Conservation (phyloP, 73 alveolate species). For the Stentor coeruleus region DNA sequence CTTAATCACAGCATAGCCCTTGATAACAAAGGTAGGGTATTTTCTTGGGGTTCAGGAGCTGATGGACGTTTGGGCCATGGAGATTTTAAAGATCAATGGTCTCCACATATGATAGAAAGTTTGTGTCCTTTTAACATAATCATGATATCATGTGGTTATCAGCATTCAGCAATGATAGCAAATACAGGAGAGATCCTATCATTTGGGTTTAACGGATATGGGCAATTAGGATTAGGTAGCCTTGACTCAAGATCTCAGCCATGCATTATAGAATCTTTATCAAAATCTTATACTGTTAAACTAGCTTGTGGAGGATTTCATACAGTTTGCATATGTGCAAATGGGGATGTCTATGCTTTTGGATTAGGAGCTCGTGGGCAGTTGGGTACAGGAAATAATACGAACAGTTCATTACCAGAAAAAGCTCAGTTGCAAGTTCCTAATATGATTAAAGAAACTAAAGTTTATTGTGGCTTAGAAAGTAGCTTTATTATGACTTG, state of each 20-base stretch:
- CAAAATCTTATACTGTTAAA: background rate
- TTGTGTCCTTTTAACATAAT: slow-evolving; percentile 35
- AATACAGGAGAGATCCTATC: slow-evolving; percentile 64
- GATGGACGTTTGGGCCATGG: slow-evolving; percentile 93
- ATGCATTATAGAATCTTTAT: background rate
- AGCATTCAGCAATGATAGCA: slow-evolving; percentile 57
- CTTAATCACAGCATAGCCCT: slow-evolving; percentile 17
- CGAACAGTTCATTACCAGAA: slow-evolving; percentile 25
- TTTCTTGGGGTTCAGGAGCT: slow-evolving; percentile 88
- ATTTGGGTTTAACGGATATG: slow-evolving; percentile 85
- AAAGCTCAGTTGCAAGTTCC: background rate
- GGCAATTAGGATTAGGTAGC: slow-evolving; percentile 35
- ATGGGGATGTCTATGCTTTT: slow-evolving; percentile 4
- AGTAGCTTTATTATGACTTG: background rate
- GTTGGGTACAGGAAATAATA: slow-evolving; percentile 69
- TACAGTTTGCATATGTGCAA: background rate
- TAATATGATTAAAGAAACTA: background rate
- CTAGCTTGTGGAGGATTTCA: slow-evolving; percentile 33
- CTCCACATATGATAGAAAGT: slow-evolving; percentile 59
- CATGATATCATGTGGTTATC: slow-evolving; percentile 64
- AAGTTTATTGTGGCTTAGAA: slow-evolving; percentile 6
- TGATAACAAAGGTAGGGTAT: slow-evolving; percentile 65
- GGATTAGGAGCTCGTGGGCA: slow-evolving; percentile 36
- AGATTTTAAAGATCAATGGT: slow-evolving; percentile 54
- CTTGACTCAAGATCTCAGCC: slow-evolving; percentile 1